Evolutionary conservation across 306 rosid genomes (phyloP), one percentile per base, ranked within the genome.

Genomic region (Vigna angularis): DNA sequence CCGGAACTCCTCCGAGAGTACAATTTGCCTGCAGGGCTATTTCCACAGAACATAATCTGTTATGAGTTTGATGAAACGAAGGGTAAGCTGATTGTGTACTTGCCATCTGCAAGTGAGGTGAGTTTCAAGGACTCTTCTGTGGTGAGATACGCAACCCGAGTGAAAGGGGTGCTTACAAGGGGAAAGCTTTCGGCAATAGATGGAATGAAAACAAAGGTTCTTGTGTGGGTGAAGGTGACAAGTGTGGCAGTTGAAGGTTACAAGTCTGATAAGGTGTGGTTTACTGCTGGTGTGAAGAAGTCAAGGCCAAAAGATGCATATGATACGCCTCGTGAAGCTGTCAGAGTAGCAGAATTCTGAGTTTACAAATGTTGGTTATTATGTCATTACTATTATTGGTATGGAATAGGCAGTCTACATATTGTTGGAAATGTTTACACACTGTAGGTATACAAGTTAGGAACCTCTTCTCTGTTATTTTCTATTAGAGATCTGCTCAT

Each of bases 141-240:
- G 3, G 58, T 93, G 49, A 80, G 97, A 80, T 95, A 90, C 1
- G 87, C 97, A 18, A 88, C 92, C 6, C 73, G 98, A 13, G 96
- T 93, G 17, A 95, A 91, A 86, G 98, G 83, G 15, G 85, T 83
- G 75, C 90, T 95, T 50, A 83, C 89, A 22, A 87, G 91, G 83
- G 99, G 99, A 61, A 91, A 91, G 89, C 91, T 95, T 48, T 85
- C 90, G 0, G 85, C 89, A 4, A 86, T 95, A 32, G 99, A 93
- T 71, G 99, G 99, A 80, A 88, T 93, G 99, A 95, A 95, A 86
- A 95, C 98, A 0, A 93, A 95, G 84, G 96, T 85, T 48, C 83
- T 95, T 2, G 97, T 93, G n/a, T 95, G 98, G 99, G 99, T 91
- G 50, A 95, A 90, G 87, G 91, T 95, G 73, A 95, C 97, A 58